Evolutionary conservation across 2,329 filamentous ascomycete species (phyloP).

Genomic region (Xylaria sp.): DNA sequence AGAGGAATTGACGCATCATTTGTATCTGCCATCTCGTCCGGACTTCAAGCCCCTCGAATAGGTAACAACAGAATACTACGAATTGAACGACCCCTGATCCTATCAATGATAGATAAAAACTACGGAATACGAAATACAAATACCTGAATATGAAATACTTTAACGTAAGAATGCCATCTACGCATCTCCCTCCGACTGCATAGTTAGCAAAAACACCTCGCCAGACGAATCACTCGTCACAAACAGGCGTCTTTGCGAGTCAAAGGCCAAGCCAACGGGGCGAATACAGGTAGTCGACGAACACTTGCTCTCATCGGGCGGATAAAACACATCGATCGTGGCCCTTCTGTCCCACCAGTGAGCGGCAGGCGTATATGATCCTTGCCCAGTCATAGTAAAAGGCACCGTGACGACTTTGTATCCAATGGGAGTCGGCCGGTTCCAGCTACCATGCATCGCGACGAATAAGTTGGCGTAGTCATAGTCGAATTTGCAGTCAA

Average conservation of each 20-base stretch:
- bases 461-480: constrained; percentile 52
- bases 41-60: background rate
- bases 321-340: constrained; percentile 45
- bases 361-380: constrained; percentile 28
- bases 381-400: constrained; percentile 31
- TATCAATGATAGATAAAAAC: no score
- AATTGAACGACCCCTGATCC: background rate
- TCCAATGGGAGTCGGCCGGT: constrained; percentile 32
- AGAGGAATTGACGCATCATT: background rate
- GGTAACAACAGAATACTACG: background rate
- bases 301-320: constrained; percentile 41
- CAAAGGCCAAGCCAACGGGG: constrained; percentile 43
- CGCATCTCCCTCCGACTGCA: background rate
- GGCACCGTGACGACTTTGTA: constrained; percentile 35
- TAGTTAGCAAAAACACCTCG: constrained; percentile 35
- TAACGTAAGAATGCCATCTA: background rate
- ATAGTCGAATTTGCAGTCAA: constrained; percentile 59
- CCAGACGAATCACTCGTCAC: constrained; percentile 50
- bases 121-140: no score
- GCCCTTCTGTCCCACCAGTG: constrained; percentile 35
- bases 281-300: constrained; percentile 44
- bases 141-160: no score
- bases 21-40: background rate
- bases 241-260: constrained; percentile 44
- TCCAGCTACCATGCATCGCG: constrained; percentile 57